These are phyloP conservation scores for Boletellus emodensis DNA, from an alignment of 768 basidiomycete species.

Conservation along the genomic window DNA sequence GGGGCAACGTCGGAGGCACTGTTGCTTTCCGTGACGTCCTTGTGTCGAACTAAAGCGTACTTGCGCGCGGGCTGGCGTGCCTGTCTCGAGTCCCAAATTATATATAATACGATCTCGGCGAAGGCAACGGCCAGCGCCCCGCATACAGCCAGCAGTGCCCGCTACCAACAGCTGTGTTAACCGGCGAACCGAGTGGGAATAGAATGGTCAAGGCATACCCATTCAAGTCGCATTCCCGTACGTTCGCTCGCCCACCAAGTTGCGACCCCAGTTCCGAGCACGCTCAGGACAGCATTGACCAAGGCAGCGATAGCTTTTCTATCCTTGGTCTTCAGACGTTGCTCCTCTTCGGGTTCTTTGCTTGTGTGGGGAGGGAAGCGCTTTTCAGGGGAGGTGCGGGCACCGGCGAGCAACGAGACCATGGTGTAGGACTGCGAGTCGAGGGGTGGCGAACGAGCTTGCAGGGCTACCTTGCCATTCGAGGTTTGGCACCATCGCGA, in stretches of 20 bases:
- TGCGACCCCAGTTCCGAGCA: slow-evolving; percentile 61
- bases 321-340: slow-evolving; percentile 47
- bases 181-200: neutral
- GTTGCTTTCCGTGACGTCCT: slow-evolving; percentile 7
- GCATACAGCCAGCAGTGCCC: slow-evolving; percentile 58
- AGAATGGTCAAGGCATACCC: slow-evolving; percentile 47
- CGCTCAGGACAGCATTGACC: slow-evolving; percentile 67
- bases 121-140: slow-evolving; percentile 64
- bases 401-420: slow-evolving; percentile 73
- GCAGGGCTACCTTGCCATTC: slow-evolving; percentile 38
- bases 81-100: slow-evolving; percentile 65
- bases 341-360: slow-evolving; percentile 45
- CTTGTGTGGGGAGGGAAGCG: slow-evolving; percentile 54
- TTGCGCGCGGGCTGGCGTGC: slow-evolving; percentile 14
- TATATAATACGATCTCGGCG: slow-evolving; percentile 64
- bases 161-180: slow-evolving; percentile 32
- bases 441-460: slow-evolving; percentile 42
- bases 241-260: slow-evolving; percentile 69
- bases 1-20: slow-evolving; percentile 1
- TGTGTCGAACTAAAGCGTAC: neutral
- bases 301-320: slow-evolving; percentile 64
- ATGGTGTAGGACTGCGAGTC: slow-evolving; percentile 58
- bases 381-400: slow-evolving; percentile 73
- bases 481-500: slow-evolving; percentile 67
- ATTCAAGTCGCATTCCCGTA: slow-evolving; percentile 66